Base-by-base conservation (phyloP, 179 eudicot species). In the Spinacia oleracea region DNA sequence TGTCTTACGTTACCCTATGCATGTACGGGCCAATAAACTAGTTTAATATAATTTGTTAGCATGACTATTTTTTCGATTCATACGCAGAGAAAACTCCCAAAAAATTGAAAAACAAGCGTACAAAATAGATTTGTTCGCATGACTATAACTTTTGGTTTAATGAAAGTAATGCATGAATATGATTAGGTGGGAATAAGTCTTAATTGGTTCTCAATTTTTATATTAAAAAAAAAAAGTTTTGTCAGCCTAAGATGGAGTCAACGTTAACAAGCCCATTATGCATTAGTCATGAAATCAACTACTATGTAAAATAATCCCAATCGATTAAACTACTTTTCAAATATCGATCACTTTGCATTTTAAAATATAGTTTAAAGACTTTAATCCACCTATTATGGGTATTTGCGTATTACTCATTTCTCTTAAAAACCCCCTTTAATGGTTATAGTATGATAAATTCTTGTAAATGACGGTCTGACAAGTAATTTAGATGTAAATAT, bases 111-210 rank as follows among this genome's bases (percentile, higher is more conserved):
- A n/a, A n/a, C n/a, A n/a, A n/a, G n/a, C n/a, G n/a, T n/a, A n/a
- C n/a, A n/a, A n/a, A n/a, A n/a, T n/a, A n/a, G n/a, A n/a, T n/a
- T n/a, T n/a, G n/a, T n/a, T n/a, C n/a, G n/a, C 31, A 78, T n/a
- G 27, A 18, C 14, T 16, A 20, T 70, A 38, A 66, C 35, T 69
- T 67, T 64, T 56, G 55, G 40, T 62, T 64, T n/a, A 45, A 70
- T 70, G n/a, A 32, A 70, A 62, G 70, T 76, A 74, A 55, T 64
- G 2, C 12, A 12, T 40, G 50, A 78, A 31, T 62, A 14, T 51
- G 68, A 62, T 82, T 78, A 69, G 82, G 79, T 82, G 42, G 42
- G 75, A 50, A 60, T 14, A 66, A 66, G 79, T 78, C 67, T 64
- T n/a, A n/a, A n/a, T n/a, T 20, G 23, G 50, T 53, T 29, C 48